phyloP scores from a whole-genome alignment of 2,329 filamentous ascomycete genomes.

The Botrytis fragariae region DNA sequence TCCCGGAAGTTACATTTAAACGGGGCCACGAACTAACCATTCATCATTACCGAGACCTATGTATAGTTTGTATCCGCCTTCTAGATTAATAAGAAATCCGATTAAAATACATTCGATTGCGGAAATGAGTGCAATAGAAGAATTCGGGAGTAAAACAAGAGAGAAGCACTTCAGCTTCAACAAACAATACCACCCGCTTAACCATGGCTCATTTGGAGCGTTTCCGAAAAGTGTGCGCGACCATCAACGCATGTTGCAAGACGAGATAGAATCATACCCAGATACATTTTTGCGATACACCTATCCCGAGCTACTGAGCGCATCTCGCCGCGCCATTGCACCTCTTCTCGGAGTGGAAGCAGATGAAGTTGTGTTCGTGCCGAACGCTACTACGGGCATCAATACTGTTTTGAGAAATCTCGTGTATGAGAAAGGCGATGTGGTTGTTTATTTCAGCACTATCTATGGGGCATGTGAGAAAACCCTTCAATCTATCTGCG shows the following conservation, averaged over 20 bases:
- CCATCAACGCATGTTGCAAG: background rate
- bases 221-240: background rate
- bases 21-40: no score
- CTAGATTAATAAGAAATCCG: no score
- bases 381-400: conserved; percentile 74
- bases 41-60: no score
- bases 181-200: background rate
- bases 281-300: background rate
- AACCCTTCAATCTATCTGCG: conserved; percentile 61
- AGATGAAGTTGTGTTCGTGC: conserved; percentile 49
- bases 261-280: background rate
- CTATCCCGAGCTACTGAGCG: background rate
- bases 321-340: background rate
- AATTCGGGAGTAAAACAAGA: background rate
- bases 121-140: background rate
- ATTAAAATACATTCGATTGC: background rate
- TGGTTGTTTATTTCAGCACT: conserved; percentile 73
- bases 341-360: background rate
- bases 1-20: no score
- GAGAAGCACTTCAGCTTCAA: background rate
- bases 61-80: no score
- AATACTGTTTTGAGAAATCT: conserved; percentile 77
- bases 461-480: conserved; percentile 78
- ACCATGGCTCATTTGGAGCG: background rate
- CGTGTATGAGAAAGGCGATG: conserved; percentile 61